phyloP scores from a whole-genome alignment of 306 rosid species.

The Trifolium fragiferum region DNA sequence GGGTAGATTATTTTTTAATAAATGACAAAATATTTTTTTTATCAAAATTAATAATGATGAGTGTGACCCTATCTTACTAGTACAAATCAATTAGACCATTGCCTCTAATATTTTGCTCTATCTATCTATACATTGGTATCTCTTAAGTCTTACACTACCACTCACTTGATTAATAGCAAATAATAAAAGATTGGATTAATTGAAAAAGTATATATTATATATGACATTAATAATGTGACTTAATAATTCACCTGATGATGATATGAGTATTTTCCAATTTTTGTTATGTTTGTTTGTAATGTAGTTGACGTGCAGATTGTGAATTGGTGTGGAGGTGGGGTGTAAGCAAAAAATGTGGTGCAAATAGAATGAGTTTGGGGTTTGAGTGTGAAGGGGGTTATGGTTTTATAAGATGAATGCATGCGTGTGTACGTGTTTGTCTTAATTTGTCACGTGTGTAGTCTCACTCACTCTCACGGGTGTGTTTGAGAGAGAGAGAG shows the following conservation, averaged over 20 bases:
- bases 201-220: too few species aligned
- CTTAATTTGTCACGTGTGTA: conserved; percentile 55
- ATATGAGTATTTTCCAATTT: not conserved
- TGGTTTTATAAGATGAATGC: conserved; percentile 9
- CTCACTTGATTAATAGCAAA: not conserved
- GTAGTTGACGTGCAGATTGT: conserved; percentile 29
- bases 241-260: conserved; percentile 43
- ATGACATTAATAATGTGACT: not conserved
- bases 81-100: too few species aligned
- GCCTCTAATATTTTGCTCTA: too few species aligned
- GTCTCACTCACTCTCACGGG: conserved; percentile 52
- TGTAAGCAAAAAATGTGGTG: conserved; percentile 29
- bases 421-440: conserved; percentile 41
- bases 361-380: conserved; percentile 35
- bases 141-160: not conserved
- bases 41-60: not conserved
- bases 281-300: not conserved
- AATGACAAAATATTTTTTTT: conserved; percentile 14
- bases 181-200: not conserved
- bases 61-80: not conserved
- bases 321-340: not conserved
- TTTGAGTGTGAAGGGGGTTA: conserved; percentile 1
- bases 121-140: not conserved
- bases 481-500: not conserved
- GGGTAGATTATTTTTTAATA: conserved; percentile 50